Conservation (phyloP, 208 protist genomes). For the Acanthamoeba sp. region DNA sequence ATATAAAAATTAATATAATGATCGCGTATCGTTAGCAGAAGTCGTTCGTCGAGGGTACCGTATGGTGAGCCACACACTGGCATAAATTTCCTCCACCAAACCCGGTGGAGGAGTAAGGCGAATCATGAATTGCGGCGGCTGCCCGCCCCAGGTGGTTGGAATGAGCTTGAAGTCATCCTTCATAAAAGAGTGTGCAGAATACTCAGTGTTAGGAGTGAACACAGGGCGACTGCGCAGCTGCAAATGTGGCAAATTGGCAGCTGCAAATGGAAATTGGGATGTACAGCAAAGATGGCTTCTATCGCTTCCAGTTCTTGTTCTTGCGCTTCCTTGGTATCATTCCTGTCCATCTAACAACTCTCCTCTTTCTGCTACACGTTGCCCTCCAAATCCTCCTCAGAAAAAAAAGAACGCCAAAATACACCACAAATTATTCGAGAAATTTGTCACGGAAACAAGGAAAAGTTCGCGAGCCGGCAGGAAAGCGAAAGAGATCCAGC, state of each 20-base stretch:
- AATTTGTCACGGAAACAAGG: no score
- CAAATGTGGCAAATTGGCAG: background rate
- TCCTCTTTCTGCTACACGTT: no score
- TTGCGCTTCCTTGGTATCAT: slow-evolving; percentile 52
- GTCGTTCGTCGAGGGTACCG: background rate
- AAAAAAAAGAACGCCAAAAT: no score
- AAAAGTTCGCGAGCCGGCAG: no score
- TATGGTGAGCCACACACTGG: slow-evolving; percentile 55
- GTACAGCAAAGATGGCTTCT: slow-evolving; percentile 27
- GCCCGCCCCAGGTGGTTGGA: background rate
- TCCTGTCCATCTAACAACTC: slow-evolving; percentile 17
- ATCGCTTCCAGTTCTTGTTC: slow-evolving; percentile 35
- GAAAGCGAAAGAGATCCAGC: no score
- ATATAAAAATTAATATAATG: background rate
- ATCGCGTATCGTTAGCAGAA: no score
- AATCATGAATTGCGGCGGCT: slow-evolving; percentile 58
- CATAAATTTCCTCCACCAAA: slow-evolving; percentile 55
- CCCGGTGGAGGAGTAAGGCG: slow-evolving; percentile 10
- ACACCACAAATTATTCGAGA: no score
- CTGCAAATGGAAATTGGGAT: background rate
- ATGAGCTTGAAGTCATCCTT: slow-evolving; percentile 58
- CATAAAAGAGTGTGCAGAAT: background rate
- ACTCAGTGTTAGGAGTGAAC: background rate
- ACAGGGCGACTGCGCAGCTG: background rate
- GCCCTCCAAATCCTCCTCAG: no score